Evolutionary conservation across 1,284 basidiomycete species (phyloP).

Genomic region (Sporisorium scitamineum): DNA sequence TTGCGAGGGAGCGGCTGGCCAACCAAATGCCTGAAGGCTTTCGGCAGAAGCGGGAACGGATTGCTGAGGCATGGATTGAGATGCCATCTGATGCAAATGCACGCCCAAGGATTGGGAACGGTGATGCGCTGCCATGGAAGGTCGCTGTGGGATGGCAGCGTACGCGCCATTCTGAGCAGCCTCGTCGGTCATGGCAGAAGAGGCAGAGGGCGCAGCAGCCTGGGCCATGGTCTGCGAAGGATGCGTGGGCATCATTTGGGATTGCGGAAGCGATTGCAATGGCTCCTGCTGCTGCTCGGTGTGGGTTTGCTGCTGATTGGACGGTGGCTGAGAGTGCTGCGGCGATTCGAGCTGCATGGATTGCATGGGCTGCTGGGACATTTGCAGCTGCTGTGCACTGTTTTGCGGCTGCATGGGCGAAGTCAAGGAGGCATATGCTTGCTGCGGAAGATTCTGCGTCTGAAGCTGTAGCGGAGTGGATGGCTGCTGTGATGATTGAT

Average conservation of each 20-base stretch:
- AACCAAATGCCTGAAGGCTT: conserved; percentile 32
- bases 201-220: neutral
- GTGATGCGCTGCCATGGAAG: conserved; percentile 35
- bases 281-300: conserved; percentile 10
- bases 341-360: conserved; percentile 31
- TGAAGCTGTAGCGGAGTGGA: conserved; percentile 23
- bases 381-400: conserved; percentile 24
- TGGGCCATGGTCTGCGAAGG: conserved; percentile 30
- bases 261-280: conserved; percentile 1
- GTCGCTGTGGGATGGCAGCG: conserved; percentile 21
- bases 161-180: conserved; percentile 6
- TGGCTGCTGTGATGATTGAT: conserved; percentile 15
- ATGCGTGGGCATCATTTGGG: conserved; percentile 37
- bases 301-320: conserved; percentile 15
- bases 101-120: conserved; percentile 43
- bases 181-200: conserved; percentile 16
- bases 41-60: conserved; percentile 35
- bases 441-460: conserved; percentile 20
- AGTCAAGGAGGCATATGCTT: conserved; percentile 23
- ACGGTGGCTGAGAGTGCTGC: conserved; percentile 20
- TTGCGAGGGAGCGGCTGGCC: conserved; percentile 39
- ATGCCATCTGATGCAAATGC: conserved; percentile 40
- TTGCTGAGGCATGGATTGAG: conserved; percentile 35
- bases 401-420: conserved; percentile 38
- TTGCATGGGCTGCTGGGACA: conserved; percentile 17